A percentile compares a stretch with the other conserved stretches of the same genome.
These are phyloP conservation scores for Chaetoceros tenuissimus DNA, from an alignment of 108 stramenopile species.

Conservation along the genomic window DNA sequence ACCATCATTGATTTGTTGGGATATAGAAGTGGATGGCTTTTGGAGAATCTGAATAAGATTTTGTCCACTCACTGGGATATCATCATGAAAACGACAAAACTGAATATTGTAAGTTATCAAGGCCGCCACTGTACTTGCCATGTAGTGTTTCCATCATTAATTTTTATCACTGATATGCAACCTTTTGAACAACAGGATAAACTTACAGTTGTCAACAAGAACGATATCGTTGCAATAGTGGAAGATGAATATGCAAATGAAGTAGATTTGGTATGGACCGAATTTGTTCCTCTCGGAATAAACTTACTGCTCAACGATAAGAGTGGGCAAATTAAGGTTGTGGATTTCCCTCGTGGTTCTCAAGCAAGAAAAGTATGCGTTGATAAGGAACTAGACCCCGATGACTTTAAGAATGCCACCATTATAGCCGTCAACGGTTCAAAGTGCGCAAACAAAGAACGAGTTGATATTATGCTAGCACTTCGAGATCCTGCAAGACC, in stretches of 20 bases:
- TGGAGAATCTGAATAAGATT: constrained; percentile 61
- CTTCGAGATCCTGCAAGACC: constrained; percentile 76
- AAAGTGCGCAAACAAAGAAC: constrained; percentile 42
- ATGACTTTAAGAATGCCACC: constrained; percentile 71
- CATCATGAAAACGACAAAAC: constrained; percentile 58
- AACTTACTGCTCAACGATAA: constrained; percentile 80
- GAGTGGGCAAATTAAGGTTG: constrained; percentile 75
- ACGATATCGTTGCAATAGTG: constrained; percentile 51
- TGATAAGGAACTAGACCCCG: constrained; percentile 68
- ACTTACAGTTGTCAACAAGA: constrained; percentile 33
- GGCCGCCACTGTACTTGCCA: background rate
- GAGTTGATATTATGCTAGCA: constrained; percentile 61
- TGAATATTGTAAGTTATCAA: constrained; percentile 35
- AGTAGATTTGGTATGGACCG: constrained; percentile 80
- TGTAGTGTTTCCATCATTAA: background rate
- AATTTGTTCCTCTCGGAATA: constrained; percentile 77
- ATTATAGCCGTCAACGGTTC: constrained; percentile 82
- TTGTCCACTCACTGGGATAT: constrained; percentile 75
- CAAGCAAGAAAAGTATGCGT: constrained; percentile 78
- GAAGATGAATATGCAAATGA: constrained; percentile 29
- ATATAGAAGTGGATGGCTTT: constrained; percentile 70
- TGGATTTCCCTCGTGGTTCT: constrained; percentile 84
- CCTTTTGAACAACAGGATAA: constrained; percentile 12
- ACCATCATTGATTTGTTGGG: constrained; percentile 53
- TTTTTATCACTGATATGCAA: no score